phyloP scores from a whole-genome alignment of 169 alveolate genomes.

The Eimeria necatrix region DNA sequence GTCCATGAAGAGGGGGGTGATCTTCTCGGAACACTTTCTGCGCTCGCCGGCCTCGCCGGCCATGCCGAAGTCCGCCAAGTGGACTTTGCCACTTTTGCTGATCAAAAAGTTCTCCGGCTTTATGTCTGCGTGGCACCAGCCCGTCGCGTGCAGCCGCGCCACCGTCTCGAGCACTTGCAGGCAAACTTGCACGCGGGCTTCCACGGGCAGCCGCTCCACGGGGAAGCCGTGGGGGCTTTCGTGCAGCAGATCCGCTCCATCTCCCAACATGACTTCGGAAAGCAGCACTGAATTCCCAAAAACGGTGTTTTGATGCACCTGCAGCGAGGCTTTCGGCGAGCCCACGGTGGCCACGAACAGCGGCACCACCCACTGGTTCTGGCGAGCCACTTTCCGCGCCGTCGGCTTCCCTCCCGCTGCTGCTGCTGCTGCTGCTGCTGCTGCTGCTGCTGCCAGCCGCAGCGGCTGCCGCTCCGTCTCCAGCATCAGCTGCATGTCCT shows the following conservation, averaged over 20 bases:
- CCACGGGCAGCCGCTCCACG: neutral
- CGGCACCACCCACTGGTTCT: neutral
- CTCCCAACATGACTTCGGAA: neutral
- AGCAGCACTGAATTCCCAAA: neutral
- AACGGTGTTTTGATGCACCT: neutral
- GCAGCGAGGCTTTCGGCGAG: neutral
- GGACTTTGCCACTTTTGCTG: neutral
- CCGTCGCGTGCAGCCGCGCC: neutral
- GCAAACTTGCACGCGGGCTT: neutral
- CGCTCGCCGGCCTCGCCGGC: neutral
- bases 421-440: neutral
- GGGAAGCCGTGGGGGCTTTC: neutral
- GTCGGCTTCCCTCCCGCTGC: neutral
- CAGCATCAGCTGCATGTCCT: neutral
- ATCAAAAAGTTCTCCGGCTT: constrained; percentile 30
- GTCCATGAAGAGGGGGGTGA: neutral
- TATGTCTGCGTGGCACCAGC: neutral
- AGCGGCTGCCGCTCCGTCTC: neutral
- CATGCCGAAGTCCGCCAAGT: constrained; percentile 36
- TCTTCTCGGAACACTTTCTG: neutral
- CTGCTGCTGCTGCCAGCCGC: neutral
- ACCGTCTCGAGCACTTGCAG: neutral
- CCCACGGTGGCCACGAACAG: neutral
- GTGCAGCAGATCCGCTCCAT: neutral
- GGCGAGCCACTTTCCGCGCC: neutral